phyloP scores from a whole-genome alignment of 306 rosid species.

The Cercis canadensis region DNA sequence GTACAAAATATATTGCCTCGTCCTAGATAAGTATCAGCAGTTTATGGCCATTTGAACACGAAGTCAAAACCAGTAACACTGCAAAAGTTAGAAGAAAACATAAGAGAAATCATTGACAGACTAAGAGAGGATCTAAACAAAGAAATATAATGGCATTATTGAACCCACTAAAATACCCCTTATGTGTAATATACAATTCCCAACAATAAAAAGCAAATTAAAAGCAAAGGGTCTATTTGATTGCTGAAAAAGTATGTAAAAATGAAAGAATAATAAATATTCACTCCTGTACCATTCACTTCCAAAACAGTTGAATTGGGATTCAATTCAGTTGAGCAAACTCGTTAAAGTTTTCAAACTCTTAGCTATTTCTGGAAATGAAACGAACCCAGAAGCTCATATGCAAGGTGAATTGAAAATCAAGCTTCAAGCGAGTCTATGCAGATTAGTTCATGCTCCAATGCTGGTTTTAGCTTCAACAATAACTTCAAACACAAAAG shows the following conservation, averaged over 20 bases:
- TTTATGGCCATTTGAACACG: conserved; percentile 27
- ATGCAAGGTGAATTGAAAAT: too few species aligned
- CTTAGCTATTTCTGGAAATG: neutral
- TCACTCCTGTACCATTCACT: neutral
- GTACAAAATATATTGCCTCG: conserved; percentile 36
- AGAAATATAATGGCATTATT: neutral
- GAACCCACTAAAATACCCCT: neutral
- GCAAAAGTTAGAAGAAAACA: conserved; percentile 19
- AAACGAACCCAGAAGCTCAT: conserved; percentile 8
- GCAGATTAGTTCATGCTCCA: neutral
- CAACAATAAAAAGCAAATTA: neutral
- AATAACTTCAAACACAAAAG: too few species aligned
- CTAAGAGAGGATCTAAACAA: neutral
- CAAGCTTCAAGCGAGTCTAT: neutral
- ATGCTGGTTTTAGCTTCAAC: too few species aligned
- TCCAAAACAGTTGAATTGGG: conserved; percentile 1
- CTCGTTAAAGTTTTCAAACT: neutral
- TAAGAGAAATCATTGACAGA: conserved; percentile 5
- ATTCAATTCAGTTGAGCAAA: conserved; percentile 1
- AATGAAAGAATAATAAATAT: neutral
- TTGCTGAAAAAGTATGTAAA: neutral
- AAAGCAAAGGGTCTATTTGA: conserved; percentile 1
- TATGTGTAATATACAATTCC: neutral
- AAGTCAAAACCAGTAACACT: conserved; percentile 29
- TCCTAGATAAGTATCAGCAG: conserved; percentile 36